Percentiles rank a stretch among this genome's conserved stretches.
Conservation (phyloP, 768 basidiomycete genomes). For the Austroboletus festivus region DNA sequence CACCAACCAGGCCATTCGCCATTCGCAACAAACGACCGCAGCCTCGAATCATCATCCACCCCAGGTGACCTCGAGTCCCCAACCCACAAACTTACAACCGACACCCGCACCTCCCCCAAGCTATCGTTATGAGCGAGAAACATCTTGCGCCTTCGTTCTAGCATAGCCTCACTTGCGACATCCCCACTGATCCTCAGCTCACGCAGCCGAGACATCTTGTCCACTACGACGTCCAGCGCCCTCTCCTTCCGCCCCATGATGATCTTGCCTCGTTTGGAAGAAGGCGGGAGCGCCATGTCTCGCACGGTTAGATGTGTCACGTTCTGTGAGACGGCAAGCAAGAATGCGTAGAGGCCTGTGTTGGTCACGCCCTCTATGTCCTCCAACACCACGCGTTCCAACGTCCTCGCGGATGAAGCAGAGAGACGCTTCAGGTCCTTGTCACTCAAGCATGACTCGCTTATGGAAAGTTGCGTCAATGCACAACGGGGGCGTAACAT, state of each 20-base stretch:
- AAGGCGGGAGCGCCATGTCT: conserved; percentile 20
- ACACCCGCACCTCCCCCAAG: conserved; percentile 1
- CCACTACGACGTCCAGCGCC: conserved; percentile 16
- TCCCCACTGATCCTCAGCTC: conserved; percentile 21
- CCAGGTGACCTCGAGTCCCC: too few relatives aligned
- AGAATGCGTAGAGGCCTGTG: conserved; percentile 12
- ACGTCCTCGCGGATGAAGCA: conserved; percentile 7
- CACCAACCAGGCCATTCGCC: conserved; percentile 22
- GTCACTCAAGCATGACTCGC: conserved; percentile 14
- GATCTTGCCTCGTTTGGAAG: conserved; percentile 15
- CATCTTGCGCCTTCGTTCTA: conserved; percentile 18
- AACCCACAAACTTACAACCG: conserved; percentile 19
- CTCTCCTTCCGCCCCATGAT: conserved; percentile 17
- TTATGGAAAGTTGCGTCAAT: conserved; percentile 19
- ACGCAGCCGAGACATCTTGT: conserved; percentile 16
- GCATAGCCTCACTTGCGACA: conserved; percentile 25
- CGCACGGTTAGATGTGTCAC: conserved; percentile 13
- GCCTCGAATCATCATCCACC: conserved; percentile 19
- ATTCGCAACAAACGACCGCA: conserved; percentile 19
- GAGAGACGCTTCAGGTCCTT: conserved; percentile 18
- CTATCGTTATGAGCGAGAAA: conserved; percentile 6
- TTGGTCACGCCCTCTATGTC: conserved; percentile 19
- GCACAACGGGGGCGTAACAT: conserved; percentile 15
- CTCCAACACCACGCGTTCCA: conserved; percentile 19
- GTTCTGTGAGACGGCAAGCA: conserved; percentile 10